A percentile compares a stretch with the other conserved stretches of the same genome.
These are phyloP conservation scores for Colletotrichum scovillei DNA, from an alignment of 2,329 filamentous ascomycete species.

Conservation along the genomic window DNA sequence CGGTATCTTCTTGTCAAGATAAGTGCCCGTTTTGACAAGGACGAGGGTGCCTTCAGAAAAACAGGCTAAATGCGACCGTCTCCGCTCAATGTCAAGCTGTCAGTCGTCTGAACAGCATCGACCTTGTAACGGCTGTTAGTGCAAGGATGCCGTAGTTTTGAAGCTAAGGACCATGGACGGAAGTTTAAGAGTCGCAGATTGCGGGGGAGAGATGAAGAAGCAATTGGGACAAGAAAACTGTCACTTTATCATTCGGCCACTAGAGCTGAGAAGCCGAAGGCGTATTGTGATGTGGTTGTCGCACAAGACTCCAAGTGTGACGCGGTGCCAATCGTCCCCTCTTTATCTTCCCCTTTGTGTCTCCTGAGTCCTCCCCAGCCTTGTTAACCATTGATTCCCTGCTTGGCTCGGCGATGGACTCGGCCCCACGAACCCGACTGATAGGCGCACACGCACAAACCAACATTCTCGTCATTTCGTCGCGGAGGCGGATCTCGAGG, in stretches of 20 bases:
- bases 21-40: no score
- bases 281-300: background rate
- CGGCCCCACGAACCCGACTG: no score
- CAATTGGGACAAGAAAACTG: background rate
- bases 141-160: background rate
- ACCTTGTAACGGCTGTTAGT: background rate
- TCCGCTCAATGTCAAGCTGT: background rate
- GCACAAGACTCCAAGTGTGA: background rate
- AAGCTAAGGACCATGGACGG: background rate
- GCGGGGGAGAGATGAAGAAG: background rate
- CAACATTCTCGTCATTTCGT: no score
- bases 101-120: background rate
- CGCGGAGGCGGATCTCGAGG: background rate
- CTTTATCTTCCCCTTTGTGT: background rate
- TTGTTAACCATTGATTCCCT: background rate
- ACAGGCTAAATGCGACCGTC: no score
- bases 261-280: constrained; percentile 1
- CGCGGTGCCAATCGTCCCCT: background rate
- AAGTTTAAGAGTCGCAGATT: background rate
- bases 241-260: constrained; percentile 20
- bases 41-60: no score
- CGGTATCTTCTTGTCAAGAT: no score
- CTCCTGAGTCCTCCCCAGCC: no score
- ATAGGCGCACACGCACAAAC: background rate
- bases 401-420: background rate